These are phyloP conservation scores for Podospora sp. DNA, from an alignment of 495 filamentous ascomycete species.

Conservation along the genomic window DNA sequence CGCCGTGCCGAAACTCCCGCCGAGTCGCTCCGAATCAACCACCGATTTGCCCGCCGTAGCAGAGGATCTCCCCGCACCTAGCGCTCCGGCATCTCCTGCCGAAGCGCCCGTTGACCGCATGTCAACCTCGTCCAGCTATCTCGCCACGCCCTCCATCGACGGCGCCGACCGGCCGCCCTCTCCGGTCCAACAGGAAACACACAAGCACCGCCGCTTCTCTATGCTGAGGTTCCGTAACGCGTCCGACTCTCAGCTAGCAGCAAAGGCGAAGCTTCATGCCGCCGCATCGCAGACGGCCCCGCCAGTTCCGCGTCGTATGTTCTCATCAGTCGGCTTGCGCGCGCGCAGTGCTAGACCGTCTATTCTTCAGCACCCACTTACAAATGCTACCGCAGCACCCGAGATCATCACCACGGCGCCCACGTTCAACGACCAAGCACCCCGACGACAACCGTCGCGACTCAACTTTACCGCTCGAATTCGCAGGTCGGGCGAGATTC, in stretches of 20 bases:
- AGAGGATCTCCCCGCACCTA: slow-evolving; percentile 26
- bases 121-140: slow-evolving; percentile 26
- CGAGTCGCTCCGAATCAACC: slow-evolving; percentile 22
- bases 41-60: slow-evolving; percentile 30
- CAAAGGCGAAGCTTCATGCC: slow-evolving; percentile 73
- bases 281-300: slow-evolving; percentile 60
- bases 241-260: slow-evolving; percentile 86
- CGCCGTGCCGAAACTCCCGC: slow-evolving; percentile 33
- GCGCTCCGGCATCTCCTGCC: slow-evolving; percentile 24
- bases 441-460: slow-evolving; percentile 56
- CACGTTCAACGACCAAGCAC: slow-evolving; percentile 60
- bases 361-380: slow-evolving; percentile 24
- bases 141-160: slow-evolving; percentile 35
- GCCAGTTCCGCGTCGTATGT: slow-evolving; percentile 72
- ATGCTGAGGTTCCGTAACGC: slow-evolving; percentile 90
- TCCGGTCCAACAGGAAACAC: slow-evolving; percentile 50
- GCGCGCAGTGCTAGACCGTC: slow-evolving; percentile 12
- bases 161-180: slow-evolving; percentile 39
- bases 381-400: slow-evolving; percentile 60
- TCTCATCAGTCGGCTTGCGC: slow-evolving; percentile 21
- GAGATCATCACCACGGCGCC: slow-evolving; percentile 93
- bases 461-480: slow-evolving; percentile 51
- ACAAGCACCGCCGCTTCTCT: slow-evolving; percentile 74
- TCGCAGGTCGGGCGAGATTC: slow-evolving; percentile 47
- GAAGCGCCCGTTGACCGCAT: slow-evolving; percentile 26